These are phyloP conservation scores for Spongiforma sp. DNA, from an alignment of 1,284 basidiomycete genomes.

Conservation along the genomic window DNA sequence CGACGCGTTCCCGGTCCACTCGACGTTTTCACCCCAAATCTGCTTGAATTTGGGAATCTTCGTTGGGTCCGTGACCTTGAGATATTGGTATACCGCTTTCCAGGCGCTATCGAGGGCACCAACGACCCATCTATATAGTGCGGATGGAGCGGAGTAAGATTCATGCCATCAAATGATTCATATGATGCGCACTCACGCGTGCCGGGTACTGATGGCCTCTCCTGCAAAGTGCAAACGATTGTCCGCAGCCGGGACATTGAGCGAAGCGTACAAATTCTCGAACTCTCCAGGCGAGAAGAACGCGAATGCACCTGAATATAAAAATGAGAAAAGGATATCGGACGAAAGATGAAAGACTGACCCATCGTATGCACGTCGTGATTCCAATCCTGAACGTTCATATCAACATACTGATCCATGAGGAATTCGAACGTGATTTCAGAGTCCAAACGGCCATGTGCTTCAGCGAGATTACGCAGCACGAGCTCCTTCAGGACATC, in stretches of 20 bases:
- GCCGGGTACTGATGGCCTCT: constrained; percentile 1
- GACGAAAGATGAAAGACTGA: background rate
- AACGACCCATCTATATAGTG: constrained; percentile 23
- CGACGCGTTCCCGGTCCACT: constrained; percentile 17
- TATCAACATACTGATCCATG: constrained; percentile 6
- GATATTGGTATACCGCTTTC: constrained; percentile 31
- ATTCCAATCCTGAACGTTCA: constrained; percentile 19
- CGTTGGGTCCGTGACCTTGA: constrained; percentile 17
- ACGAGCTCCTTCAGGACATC: constrained; percentile 15
- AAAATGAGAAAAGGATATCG: background rate
- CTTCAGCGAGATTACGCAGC: constrained; percentile 21
- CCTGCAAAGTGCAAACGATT: background rate
- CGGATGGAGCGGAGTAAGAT: background rate
- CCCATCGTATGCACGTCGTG: constrained; percentile 13
- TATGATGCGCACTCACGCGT: constrained; percentile 23
- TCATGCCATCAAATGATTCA: background rate
- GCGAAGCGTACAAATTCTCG: background rate
- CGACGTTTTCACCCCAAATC: constrained; percentile 26
- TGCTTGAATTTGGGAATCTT: constrained; percentile 16
- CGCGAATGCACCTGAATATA: background rate
- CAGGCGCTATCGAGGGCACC: constrained; percentile 31
- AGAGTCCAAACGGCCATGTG: constrained; percentile 8
- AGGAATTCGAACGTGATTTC: constrained; percentile 13
- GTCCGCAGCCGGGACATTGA: background rate
- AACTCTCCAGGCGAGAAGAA: background rate